phyloP scores from a whole-genome alignment of 2,329 filamentous ascomycete genomes.

The Pseudogymnoascus sp. region DNA sequence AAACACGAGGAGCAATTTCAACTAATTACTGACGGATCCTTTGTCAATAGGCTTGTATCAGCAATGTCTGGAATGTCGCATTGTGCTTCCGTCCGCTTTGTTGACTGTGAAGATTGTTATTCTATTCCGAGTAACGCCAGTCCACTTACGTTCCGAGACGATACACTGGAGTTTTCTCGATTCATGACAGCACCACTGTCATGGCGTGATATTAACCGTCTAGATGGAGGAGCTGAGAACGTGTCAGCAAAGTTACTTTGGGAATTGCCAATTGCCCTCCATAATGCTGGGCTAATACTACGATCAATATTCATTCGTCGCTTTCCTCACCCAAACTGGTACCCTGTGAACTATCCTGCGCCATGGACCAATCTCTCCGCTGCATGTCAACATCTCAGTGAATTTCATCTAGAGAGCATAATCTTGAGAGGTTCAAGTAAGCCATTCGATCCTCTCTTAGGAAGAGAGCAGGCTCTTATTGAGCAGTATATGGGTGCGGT shows the following conservation, averaged over 20 bases:
- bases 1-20: neutral
- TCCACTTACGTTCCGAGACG: neutral
- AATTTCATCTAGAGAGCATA: neutral
- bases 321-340: neutral
- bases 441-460: neutral
- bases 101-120: neutral
- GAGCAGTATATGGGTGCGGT: neutral
- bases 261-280: neutral
- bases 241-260: slow-evolving; percentile 1
- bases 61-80: slow-evolving; percentile 4
- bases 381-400: neutral
- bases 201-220: neutral
- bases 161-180: neutral
- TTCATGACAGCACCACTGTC: neutral
- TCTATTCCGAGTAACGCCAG: neutral
- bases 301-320: neutral
- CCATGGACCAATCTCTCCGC: neutral
- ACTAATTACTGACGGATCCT: slow-evolving; percentile 9
- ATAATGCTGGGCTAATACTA: neutral
- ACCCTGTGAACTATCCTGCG: neutral
- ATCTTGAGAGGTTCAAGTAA: neutral
- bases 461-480: neutral
- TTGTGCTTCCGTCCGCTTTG: neutral
- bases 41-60: slow-evolving; percentile 1
- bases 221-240: neutral